Conservation (phyloP, 129 eudicot species). For the Ambrosia trifida region DNA sequence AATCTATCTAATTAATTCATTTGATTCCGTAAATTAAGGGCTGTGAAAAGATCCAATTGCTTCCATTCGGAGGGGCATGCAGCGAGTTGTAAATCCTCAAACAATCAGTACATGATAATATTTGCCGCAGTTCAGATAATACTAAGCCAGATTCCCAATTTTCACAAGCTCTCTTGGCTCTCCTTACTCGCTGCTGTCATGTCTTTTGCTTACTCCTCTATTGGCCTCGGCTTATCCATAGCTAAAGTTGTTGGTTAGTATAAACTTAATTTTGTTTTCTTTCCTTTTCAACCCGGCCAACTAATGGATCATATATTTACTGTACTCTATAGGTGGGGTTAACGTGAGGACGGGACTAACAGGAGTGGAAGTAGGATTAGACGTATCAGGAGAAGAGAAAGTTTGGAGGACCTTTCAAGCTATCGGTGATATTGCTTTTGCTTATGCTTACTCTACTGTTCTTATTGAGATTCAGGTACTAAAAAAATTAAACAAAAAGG, state of each 20-base stretch:
- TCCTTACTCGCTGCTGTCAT: slow-evolving; percentile 82
- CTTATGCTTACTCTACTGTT: slow-evolving; percentile 72
- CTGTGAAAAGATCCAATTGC: slow-evolving; percentile 71
- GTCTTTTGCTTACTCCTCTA: slow-evolving; percentile 84
- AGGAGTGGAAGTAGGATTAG: slow-evolving; percentile 60
- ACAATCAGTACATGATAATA: slow-evolving; percentile 55
- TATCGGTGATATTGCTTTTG: slow-evolving; percentile 79
- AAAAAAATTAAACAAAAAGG: no score
- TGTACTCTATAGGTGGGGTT: slow-evolving; percentile 9
- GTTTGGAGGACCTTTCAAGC: slow-evolving; percentile 84
- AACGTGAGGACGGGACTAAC: slow-evolving; percentile 47
- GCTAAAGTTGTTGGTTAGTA: slow-evolving; percentile 46
- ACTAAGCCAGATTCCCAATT: slow-evolving; percentile 73
- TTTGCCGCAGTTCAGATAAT: slow-evolving; percentile 60
- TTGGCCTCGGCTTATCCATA: slow-evolving; percentile 77
- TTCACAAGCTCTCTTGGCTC: slow-evolving; percentile 77
- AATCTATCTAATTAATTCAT: neutral
- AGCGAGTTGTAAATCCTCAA: slow-evolving; percentile 39
- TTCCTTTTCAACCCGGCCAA: no score
- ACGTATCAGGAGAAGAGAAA: slow-evolving; percentile 52
- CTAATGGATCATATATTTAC: no score
- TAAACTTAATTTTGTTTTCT: no score
- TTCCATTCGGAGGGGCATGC: slow-evolving; percentile 58
- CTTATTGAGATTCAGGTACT: slow-evolving; percentile 86
- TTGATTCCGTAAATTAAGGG: slow-evolving; percentile 36